phyloP scores from a whole-genome alignment of 306 rosid genomes.

The Vigna reflexopilosa region DNA sequence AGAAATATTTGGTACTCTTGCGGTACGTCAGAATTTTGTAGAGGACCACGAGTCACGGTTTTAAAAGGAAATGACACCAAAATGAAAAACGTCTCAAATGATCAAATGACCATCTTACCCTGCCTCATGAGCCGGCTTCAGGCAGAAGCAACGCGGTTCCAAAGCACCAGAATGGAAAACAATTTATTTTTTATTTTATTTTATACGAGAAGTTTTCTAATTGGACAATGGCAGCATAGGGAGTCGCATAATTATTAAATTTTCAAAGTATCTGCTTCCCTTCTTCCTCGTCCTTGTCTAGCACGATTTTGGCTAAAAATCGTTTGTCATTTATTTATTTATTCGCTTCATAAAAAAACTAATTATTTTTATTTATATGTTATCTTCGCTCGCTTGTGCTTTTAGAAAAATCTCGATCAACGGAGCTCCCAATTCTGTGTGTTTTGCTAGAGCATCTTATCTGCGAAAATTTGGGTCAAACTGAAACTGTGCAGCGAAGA shows the following conservation, averaged over 20 bases:
- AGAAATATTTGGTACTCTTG: background rate
- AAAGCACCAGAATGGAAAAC: constrained; percentile 18
- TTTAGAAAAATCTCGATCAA: constrained; percentile 19
- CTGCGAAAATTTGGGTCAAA: constrained; percentile 5
- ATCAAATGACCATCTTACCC: constrained; percentile 35
- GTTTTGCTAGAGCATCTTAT: constrained; percentile 2
- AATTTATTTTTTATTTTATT: background rate
- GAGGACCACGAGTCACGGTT: constrained; percentile 29
- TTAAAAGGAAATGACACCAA: constrained; percentile 23
- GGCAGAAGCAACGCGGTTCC: constrained; percentile 5
- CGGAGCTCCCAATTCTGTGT: constrained; percentile 30
- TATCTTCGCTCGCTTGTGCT: background rate
- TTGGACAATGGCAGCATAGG: constrained; percentile 35
- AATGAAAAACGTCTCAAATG: background rate
- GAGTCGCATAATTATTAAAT: background rate
- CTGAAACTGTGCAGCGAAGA: constrained; percentile 45
- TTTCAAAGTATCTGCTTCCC: background rate
- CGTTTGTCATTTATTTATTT: background rate
- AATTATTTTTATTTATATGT: background rate
- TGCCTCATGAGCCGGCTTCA: constrained; percentile 30
- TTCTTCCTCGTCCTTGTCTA: background rate
- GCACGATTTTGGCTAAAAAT: background rate
- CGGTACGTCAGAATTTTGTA: background rate
- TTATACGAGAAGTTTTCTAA: background rate
- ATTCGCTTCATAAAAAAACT: too few relatives aligned